Percentiles rank a stretch among this genome's conserved stretches.
These are phyloP conservation scores for Xylaria digitata DNA, from an alignment of 2,329 filamentous ascomycete species.

Conservation along the genomic window DNA sequence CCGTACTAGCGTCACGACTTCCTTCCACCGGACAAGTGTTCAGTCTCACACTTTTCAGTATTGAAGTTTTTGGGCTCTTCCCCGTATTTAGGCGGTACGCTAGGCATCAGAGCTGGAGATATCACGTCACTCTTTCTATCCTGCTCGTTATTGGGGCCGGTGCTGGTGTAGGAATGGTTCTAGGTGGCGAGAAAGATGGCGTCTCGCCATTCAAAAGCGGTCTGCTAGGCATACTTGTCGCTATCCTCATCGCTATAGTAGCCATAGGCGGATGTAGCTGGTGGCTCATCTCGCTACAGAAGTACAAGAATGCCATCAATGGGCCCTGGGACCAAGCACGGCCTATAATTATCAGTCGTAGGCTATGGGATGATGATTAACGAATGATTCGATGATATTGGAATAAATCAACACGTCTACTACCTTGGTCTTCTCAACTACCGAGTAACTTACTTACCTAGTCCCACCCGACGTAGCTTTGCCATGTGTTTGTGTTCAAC, in stretches of 20 bases:
- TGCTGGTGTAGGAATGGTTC: constrained; percentile 76
- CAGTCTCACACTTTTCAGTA: constrained; percentile 92
- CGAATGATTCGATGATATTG: constrained; percentile 9
- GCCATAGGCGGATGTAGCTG: constrained; percentile 94
- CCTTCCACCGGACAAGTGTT: constrained; percentile 95
- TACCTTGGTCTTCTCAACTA: background rate
- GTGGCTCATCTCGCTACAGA: constrained; percentile 97
- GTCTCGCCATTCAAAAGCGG: constrained; percentile 65
- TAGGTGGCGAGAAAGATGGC: constrained; percentile 58
- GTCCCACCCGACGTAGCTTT: background rate
- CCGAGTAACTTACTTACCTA: background rate
- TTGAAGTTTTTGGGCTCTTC: constrained; percentile 96
- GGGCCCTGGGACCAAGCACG: constrained; percentile 97
- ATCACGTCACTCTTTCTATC: constrained; percentile 81
- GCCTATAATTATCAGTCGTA: constrained; percentile 81
- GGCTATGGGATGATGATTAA: constrained; percentile 63
- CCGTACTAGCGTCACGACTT: constrained; percentile 89
- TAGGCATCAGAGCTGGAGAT: constrained; percentile 81
- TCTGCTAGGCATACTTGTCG: constrained; percentile 79
- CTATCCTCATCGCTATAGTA: constrained; percentile 77
- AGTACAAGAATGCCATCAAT: constrained; percentile 99
- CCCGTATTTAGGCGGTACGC: constrained; percentile 96
- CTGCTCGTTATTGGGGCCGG: constrained; percentile 83
- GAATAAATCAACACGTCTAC: background rate
- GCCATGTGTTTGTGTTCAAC: background rate